Evolutionary conservation across 495 filamentous ascomycete species (phyloP), one percentile per base, ranked within the genome.

Genomic region (Xylaria palmicola): DNA sequence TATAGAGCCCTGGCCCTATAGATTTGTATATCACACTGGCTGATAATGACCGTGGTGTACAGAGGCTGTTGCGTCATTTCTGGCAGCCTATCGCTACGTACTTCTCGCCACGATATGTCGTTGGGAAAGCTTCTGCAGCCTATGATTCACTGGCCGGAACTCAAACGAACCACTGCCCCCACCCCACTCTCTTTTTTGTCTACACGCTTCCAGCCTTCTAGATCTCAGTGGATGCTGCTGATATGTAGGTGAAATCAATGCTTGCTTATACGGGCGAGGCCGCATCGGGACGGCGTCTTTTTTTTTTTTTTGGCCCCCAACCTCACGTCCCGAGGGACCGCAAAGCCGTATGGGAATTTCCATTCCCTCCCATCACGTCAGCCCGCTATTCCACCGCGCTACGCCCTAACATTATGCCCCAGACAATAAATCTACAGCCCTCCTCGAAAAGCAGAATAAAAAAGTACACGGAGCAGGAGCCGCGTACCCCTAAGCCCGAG

Each of bases 261-360:
- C 48, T 13, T 20, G 50, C 3, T 30, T 22, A 17, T 24, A 15
- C 44, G 26, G 34, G 26, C 10, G 22, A 34, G 40, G 39, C 26
- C n/a, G n/a, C 44, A 13, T 55, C 19, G 53, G n/a, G 36, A 56
- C 12, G 29, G 26, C 41, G 19, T 41, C 45, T 2, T 26, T 4
- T 32, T 41, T 47, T 2, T 26, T 4, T 36, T 56, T 49, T 59
- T 39, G 44, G 56, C 56, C 56, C 56, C 56, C 56, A 59, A 59
- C 39, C 41, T 6, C 27, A 29, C 13, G 15, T 27, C 20, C 4
- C 7, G 7, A n/a, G 8, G 26, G 15, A 22, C 45, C 49, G 20
- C 32, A 5, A 20, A 47, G n/a, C 9, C 43, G 24, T 47, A 47
- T 53, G 17, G 13, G n/a, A 26, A 24, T 24, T 57, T 17, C 19